phyloP scores from a whole-genome alignment of 2,329 filamentous ascomycete species.

The Intubia oerlemansii region DNA sequence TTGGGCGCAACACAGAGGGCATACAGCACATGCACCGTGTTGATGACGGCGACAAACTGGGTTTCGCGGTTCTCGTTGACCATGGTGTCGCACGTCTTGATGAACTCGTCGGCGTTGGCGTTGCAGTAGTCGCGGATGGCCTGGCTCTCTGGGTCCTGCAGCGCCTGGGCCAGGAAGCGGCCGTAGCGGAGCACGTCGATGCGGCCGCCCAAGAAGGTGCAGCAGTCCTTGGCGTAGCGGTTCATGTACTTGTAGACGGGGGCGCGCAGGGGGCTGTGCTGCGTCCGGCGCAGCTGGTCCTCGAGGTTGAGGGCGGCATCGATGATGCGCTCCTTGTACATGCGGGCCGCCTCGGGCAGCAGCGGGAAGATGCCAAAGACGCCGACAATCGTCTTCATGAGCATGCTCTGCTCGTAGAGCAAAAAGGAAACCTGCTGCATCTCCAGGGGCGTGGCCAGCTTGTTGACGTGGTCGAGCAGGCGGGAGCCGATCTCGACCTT shows the following conservation, averaged over 20 bases:
- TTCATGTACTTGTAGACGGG: conserved; percentile 88
- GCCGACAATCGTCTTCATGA: conserved; percentile 87
- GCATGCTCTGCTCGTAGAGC: conserved; percentile 75
- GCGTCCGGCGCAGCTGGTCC: conserved; percentile 62
- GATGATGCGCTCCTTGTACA: conserved; percentile 78
- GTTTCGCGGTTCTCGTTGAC: conserved; percentile 47
- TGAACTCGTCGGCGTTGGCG: conserved; percentile 50
- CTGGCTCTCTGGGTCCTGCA: conserved; percentile 53
- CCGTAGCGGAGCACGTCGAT: conserved; percentile 75
- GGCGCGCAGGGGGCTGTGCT: conserved; percentile 75
- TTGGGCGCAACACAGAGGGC: conserved; percentile 37
- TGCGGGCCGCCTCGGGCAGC: conserved; percentile 72
- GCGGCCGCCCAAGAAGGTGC: conserved; percentile 56
- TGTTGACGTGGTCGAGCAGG: conserved; percentile 82
- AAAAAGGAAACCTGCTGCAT: conserved; percentile 87
- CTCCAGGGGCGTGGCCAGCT: conserved; percentile 59
- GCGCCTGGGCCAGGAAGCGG: conserved; percentile 72
- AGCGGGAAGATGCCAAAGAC: conserved; percentile 96
- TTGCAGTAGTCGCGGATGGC: conserved; percentile 55
- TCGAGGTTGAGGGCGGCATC: conserved; percentile 83
- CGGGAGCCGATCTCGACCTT: conserved; percentile 93
- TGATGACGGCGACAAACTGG: conserved; percentile 49
- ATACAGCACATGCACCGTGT: conserved; percentile 68
- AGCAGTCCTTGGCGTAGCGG: conserved; percentile 75
- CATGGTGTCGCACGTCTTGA: conserved; percentile 42